Evolutionary conservation across 208 protist genomes (phyloP).

Genomic region (Lotmaria passim): DNA sequence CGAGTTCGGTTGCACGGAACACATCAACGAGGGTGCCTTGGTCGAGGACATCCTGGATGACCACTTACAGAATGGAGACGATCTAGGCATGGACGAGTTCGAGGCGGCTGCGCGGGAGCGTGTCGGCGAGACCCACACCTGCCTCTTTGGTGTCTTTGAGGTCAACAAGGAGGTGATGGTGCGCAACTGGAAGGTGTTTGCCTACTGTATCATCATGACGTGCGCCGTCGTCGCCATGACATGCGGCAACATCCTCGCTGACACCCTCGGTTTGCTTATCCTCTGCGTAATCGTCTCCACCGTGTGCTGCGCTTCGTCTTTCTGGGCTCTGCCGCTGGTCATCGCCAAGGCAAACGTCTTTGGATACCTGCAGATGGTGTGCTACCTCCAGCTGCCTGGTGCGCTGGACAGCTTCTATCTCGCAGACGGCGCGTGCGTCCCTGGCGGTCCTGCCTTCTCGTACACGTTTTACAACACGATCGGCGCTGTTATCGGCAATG

Average conservation of each 20-base stretch:
- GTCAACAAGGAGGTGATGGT: constrained; percentile 51
- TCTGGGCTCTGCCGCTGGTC: constrained; percentile 48
- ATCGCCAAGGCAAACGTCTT: constrained; percentile 68
- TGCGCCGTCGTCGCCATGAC: constrained; percentile 38
- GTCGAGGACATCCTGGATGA: constrained; percentile 8
- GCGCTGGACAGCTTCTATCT: constrained; percentile 50
- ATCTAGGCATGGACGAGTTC: constrained; percentile 1
- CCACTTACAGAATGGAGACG: neutral
- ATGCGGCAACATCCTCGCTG: constrained; percentile 37
- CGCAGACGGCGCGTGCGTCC: constrained; percentile 43
- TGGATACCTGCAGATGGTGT: constrained; percentile 42
- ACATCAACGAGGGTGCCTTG: constrained; percentile 6
- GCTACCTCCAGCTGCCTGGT: constrained; percentile 51
- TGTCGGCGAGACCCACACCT: constrained; percentile 23
- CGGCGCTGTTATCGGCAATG: constrained; percentile 41
- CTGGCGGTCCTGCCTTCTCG: constrained; percentile 58
- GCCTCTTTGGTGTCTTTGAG: constrained; percentile 49
- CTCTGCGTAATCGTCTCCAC: constrained; percentile 34
- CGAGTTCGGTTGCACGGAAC: neutral
- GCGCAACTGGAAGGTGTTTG: constrained; percentile 42
- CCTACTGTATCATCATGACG: constrained; percentile 51
- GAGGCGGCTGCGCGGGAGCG: constrained; percentile 16
- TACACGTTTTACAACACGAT: constrained; percentile 65
- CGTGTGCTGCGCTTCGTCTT: constrained; percentile 38
- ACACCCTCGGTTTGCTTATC: constrained; percentile 29